A percentile compares a stretch with the other conserved stretches of the same genome.
phyloP scores from a whole-genome alignment of 148 eudicot genomes.

The Rhododendron ferrugineum region DNA sequence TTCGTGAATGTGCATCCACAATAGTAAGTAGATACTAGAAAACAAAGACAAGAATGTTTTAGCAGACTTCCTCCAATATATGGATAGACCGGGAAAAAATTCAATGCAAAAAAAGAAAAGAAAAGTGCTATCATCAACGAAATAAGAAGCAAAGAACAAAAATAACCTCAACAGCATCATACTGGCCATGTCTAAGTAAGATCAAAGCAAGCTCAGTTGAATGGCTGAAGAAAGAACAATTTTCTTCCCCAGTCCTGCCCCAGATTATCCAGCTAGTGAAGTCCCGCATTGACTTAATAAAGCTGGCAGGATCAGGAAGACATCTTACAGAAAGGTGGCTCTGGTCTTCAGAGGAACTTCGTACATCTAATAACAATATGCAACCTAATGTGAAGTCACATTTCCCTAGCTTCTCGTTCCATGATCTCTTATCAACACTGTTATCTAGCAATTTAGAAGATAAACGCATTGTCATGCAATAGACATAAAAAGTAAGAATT shows the following conservation, averaged over 20 bases:
- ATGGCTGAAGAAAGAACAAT: constrained; percentile 55
- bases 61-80: not conserved
- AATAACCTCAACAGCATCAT: constrained; percentile 77
- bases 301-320: constrained; percentile 52
- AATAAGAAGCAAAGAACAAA: constrained; percentile 24
- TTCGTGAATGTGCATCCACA: constrained; percentile 61
- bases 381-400: constrained; percentile 73
- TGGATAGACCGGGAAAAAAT: not conserved
- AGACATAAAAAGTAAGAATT: not conserved
- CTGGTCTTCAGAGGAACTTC: constrained; percentile 34
- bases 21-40: constrained; percentile 63
- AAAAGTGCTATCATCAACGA: not conserved
- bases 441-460: constrained; percentile 37
- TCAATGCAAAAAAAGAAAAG: not conserved
- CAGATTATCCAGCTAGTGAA: constrained; percentile 85
- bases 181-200: constrained; percentile 77
- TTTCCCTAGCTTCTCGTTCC: constrained; percentile 77
- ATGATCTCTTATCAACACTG: constrained; percentile 44
- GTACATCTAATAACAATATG: constrained; percentile 44
- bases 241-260: constrained; percentile 58
- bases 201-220: constrained; percentile 64
- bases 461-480: not conserved
- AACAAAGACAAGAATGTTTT: constrained; percentile 15
- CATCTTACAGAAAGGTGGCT: constrained; percentile 26
- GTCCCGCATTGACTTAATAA: constrained; percentile 43